Conservation (phyloP, 75 land plant genomes). For the Selaginella tamariscina region DNA sequence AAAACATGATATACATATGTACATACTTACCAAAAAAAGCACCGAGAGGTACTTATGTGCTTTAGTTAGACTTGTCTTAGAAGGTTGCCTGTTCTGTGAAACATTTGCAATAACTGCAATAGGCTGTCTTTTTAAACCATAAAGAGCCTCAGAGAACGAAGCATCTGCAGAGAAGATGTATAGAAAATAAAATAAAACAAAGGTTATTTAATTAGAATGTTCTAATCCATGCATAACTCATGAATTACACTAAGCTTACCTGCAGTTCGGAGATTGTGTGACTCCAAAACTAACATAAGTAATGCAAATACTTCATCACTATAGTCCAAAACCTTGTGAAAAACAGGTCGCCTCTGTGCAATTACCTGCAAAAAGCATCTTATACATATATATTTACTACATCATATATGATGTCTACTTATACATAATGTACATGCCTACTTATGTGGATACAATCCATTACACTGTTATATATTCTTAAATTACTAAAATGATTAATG, state of each 20-base stretch:
- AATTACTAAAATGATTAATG: too few species aligned
- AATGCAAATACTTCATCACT: conserved; percentile 90
- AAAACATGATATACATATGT: background rate
- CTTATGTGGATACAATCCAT: too few species aligned
- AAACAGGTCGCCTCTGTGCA: conserved; percentile 74
- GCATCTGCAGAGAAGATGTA: conserved; percentile 50
- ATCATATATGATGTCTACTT: too few species aligned
- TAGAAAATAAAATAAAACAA: background rate
- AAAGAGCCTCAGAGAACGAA: conserved; percentile 86
- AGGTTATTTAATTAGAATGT: background rate
- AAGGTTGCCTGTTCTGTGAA: background rate
- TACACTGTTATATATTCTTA: too few species aligned
- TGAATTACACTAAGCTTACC: conserved; percentile 37
- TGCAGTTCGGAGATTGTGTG: conserved; percentile 73
- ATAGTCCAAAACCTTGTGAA: conserved; percentile 82
- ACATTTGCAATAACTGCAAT: conserved; percentile 25
- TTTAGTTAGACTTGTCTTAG: conserved; percentile 38
- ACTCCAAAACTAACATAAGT: conserved; percentile 83
- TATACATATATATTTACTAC: too few species aligned
- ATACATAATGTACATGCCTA: too few species aligned
- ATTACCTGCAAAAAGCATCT: conserved; percentile 75
- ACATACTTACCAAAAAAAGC: conserved; percentile 60
- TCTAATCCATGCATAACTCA: background rate
- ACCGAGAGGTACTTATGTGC: conserved; percentile 77
- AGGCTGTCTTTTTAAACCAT: conserved; percentile 73